These are phyloP conservation scores for Juglanconis juglandina DNA, from an alignment of 2,329 filamentous ascomycete genomes.

Conservation along the genomic window DNA sequence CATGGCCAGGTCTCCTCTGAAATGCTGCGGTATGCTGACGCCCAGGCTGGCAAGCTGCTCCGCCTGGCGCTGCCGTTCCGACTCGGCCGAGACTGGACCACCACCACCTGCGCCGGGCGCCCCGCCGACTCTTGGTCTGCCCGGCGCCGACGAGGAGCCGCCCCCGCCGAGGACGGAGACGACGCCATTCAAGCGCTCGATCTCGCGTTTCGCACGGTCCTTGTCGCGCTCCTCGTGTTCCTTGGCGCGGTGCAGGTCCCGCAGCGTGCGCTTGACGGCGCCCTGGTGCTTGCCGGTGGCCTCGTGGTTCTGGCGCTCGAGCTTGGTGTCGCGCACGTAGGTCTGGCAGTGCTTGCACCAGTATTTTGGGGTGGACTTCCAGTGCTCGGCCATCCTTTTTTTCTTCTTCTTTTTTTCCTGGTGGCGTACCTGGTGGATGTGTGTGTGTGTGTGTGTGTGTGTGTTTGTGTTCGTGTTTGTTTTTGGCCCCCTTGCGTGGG, in stretches of 20 bases:
- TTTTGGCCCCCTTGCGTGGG: too few relatives aligned
- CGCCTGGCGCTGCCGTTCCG: slow-evolving; percentile 77
- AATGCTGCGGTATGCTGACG: slow-evolving; percentile 75
- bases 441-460: background rate
- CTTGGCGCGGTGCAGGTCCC: slow-evolving; percentile 81
- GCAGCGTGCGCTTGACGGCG: slow-evolving; percentile 82
- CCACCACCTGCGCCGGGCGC: background rate
- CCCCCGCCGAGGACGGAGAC: slow-evolving; percentile 34
- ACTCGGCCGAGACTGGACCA: slow-evolving; percentile 39
- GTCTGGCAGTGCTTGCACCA: slow-evolving; percentile 97
- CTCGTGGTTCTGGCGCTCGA: slow-evolving; percentile 88
- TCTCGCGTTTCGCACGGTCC: slow-evolving; percentile 76
- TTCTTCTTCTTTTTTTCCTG: background rate
- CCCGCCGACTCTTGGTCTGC: background rate
- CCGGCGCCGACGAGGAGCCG: background rate
- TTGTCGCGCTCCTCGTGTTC: slow-evolving; percentile 78
- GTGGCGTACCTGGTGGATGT: background rate
- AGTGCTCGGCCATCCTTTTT: slow-evolving; percentile 82
- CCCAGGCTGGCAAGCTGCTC: slow-evolving; percentile 86
- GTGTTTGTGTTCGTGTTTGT: too few relatives aligned
- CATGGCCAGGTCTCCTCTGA: slow-evolving; percentile 78
- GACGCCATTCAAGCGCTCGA: slow-evolving; percentile 79
- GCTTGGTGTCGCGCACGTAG: slow-evolving; percentile 87
- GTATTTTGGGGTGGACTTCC: slow-evolving; percentile 96
- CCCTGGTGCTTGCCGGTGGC: slow-evolving; percentile 80